Conservation (phyloP, 768 basidiomycete species). For the Rhodotorula kratochvilovae region DNA sequence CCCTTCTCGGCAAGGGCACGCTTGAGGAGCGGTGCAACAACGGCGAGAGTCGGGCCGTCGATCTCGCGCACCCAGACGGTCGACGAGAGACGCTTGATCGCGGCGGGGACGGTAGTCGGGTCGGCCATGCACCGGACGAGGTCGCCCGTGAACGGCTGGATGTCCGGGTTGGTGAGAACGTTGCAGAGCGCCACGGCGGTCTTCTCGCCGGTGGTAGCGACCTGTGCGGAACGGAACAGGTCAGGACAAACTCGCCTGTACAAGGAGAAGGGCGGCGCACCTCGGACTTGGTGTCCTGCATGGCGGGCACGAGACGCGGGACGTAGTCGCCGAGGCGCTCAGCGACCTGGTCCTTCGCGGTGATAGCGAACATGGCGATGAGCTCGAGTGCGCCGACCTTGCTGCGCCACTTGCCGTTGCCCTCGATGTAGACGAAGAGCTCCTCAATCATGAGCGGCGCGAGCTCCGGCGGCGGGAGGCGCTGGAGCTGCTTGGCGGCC, state of each 20-base stretch:
- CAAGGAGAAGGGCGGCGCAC: conserved; percentile 51
- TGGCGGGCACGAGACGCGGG: conserved; percentile 78
- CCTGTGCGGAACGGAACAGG: conserved; percentile 52
- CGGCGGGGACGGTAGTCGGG: conserved; percentile 73
- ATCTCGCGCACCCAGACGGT: conserved; percentile 97
- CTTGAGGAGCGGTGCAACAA: conserved; percentile 82
- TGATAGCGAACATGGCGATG: conserved; percentile 49
- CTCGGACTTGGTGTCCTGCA: conserved; percentile 97
- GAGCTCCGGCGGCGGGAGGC: conserved; percentile 76
- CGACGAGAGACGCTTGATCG: conserved; percentile 89
- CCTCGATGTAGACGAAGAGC: conserved; percentile 59
- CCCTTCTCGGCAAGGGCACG: conserved; percentile 92
- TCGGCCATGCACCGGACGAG: conserved; percentile 93
- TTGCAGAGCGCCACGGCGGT: conserved; percentile 82
- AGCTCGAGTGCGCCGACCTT: conserved; percentile 91
- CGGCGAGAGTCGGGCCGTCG: conserved; percentile 90
- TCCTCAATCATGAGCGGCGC: conserved; percentile 63
- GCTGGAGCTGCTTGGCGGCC: conserved; percentile 77
- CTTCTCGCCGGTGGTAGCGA: conserved; percentile 78
- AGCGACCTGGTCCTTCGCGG: conserved; percentile 60
- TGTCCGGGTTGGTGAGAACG: conserved; percentile 88
- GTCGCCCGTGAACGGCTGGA: conserved; percentile 76
- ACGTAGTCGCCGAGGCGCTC: conserved; percentile 72
- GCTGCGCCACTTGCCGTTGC: conserved; percentile 71
- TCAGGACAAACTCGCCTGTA: not conserved